Evolutionary conservation across 768 basidiomycete species (phyloP).

Genomic region (Suillus ampliporus): DNA sequence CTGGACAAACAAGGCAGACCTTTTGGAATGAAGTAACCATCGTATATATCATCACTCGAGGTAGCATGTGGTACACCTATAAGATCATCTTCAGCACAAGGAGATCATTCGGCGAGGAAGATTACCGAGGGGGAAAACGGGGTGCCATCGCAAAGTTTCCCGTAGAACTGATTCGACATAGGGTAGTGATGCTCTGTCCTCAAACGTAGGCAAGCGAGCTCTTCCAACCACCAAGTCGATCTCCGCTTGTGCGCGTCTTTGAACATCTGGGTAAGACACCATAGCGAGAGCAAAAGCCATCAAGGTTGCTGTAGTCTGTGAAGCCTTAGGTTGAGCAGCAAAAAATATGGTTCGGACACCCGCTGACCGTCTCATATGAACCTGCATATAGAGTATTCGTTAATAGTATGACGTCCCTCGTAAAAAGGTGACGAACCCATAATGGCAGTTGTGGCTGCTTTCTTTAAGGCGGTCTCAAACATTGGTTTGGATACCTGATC

Average conservation of each 20-base stretch:
- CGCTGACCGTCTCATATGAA: constrained; percentile 26
- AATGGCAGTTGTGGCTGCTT: constrained; percentile 17
- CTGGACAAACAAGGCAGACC: constrained; percentile 13
- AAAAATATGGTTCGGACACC: neutral
- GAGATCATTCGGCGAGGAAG: neutral
- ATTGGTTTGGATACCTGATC: constrained; percentile 5
- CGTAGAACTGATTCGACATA: constrained; percentile 2
- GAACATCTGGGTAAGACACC: constrained; percentile 15
- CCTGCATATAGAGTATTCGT: constrained; percentile 13
- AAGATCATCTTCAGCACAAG: neutral
- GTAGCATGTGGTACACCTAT: constrained; percentile 7
- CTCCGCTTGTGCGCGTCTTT: constrained; percentile 24
- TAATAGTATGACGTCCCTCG: neutral
- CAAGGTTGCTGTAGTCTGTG: constrained; percentile 18
- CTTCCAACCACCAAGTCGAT: constrained; percentile 14
- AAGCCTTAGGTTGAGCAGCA: constrained; percentile 3
- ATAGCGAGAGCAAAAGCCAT: constrained; percentile 10
- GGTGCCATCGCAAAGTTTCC: constrained; percentile 1
- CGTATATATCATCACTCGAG: constrained; percentile 42
- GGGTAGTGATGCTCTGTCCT: neutral
- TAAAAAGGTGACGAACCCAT: constrained; percentile 14
- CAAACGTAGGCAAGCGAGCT: neutral
- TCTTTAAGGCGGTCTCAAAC: constrained; percentile 17
- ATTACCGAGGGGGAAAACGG: neutral
- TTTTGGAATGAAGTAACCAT: constrained; percentile 37